phyloP scores from a whole-genome alignment of 768 basidiomycete genomes.

The Lanmaoa pseudosensibilis region DNA sequence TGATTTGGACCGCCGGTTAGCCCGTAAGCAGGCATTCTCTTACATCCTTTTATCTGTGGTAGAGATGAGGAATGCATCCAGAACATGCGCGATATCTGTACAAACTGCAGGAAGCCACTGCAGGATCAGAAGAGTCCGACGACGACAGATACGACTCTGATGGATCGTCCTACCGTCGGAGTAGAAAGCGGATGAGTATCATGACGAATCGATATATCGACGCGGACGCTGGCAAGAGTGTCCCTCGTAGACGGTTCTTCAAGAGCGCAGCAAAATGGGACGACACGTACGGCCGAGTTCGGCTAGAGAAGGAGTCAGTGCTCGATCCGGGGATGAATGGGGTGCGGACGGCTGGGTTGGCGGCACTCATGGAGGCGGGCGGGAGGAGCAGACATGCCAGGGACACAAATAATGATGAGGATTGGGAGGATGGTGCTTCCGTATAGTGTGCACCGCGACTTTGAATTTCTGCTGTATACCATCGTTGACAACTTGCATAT shows the following conservation, averaged over 20 bases:
- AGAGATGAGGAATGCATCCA: slow-evolving; percentile 25
- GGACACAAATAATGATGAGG: slow-evolving; percentile 25
- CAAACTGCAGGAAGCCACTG: slow-evolving; percentile 51
- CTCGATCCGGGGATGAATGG: slow-evolving; percentile 20
- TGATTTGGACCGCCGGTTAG: slow-evolving; percentile 66
- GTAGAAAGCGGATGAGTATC: slow-evolving; percentile 66
- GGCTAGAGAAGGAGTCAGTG: slow-evolving; percentile 23
- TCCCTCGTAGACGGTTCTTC: slow-evolving; percentile 57
- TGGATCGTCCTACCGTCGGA: slow-evolving; percentile 41
- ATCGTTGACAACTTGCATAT: background rate
- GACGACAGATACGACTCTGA: slow-evolving; percentile 51
- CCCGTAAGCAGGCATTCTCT: slow-evolving; percentile 50
- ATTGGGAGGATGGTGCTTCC: slow-evolving; percentile 33
- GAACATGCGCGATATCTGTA: slow-evolving; percentile 71
- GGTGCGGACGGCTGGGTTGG: slow-evolving; percentile 14
- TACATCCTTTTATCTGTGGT: background rate
- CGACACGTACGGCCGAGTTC: slow-evolving; percentile 25
- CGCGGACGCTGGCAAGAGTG: slow-evolving; percentile 34
- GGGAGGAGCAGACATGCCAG: slow-evolving; percentile 16
- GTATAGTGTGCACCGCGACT: slow-evolving; percentile 10
- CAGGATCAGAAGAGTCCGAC: slow-evolving; percentile 48
- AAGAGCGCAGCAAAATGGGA: slow-evolving; percentile 45
- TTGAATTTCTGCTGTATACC: background rate
- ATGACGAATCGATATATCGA: slow-evolving; percentile 61
- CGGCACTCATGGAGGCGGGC: slow-evolving; percentile 28